Percentiles rank a stretch among this genome's conserved stretches.
phyloP scores from a whole-genome alignment of 495 filamentous ascomycete genomes.

The Podospora sp. region DNA sequence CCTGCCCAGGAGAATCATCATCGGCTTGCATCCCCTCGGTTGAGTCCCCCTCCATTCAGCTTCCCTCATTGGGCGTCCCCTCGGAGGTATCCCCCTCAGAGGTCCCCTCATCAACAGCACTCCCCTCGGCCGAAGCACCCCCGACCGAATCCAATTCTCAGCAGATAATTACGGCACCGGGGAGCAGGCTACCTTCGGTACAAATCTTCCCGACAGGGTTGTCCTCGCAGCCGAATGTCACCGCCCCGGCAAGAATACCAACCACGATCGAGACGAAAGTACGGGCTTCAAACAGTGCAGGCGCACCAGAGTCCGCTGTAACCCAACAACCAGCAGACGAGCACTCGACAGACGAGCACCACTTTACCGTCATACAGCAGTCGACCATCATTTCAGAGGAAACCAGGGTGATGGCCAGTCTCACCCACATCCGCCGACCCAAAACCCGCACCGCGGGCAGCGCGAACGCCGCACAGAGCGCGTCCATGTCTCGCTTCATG shows the following conservation, averaged over 20 bases:
- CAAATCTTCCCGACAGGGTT: background rate
- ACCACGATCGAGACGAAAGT: background rate
- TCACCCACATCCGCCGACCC: background rate
- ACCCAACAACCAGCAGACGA: background rate
- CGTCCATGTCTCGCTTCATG: no score
- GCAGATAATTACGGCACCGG: background rate
- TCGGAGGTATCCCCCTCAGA: background rate
- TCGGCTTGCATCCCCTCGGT: no score
- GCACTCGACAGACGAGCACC: background rate
- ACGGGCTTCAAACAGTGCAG: background rate
- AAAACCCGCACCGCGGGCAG: background rate
- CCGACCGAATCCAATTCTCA: background rate
- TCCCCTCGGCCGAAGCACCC: background rate
- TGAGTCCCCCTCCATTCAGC: no score
- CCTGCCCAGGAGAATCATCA: no score
- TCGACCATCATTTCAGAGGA: background rate
- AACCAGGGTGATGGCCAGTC: background rate
- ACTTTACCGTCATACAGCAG: slow-evolving; percentile 1
- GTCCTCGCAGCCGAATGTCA: background rate
- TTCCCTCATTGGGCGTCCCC: background rate
- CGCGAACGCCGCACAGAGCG: no score
- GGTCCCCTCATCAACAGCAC: background rate
- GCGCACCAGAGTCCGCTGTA: background rate
- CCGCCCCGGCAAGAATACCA: background rate
- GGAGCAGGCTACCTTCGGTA: background rate